A percentile compares a stretch with the other conserved stretches of the same genome.
These are phyloP conservation scores for Colletotrichum filicis DNA, from an alignment of 2,329 filamentous ascomycete species.

Conservation along the genomic window DNA sequence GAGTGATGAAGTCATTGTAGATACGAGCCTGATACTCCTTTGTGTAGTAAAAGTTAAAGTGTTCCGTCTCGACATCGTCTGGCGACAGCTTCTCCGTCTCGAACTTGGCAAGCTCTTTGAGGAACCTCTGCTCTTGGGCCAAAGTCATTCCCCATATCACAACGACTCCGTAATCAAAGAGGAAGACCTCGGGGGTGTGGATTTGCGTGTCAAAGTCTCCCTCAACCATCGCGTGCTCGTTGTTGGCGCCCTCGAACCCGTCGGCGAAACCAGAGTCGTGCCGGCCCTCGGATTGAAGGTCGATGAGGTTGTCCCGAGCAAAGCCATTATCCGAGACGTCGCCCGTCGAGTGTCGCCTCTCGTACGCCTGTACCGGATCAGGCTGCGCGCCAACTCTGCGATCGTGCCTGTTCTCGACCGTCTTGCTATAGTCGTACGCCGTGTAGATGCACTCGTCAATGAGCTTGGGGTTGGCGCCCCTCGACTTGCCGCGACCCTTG, in stretches of 20 bases:
- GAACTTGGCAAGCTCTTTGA: constrained; percentile 95
- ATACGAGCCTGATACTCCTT: constrained; percentile 97
- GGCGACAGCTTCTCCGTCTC: constrained; percentile 89
- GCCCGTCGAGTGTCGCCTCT: constrained; percentile 81
- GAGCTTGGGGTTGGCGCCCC: constrained; percentile 86
- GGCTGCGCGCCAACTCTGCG: constrained; percentile 38
- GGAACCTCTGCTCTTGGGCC: constrained; percentile 88
- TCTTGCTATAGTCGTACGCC: constrained; percentile 82
- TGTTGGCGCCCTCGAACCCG: constrained; percentile 40
- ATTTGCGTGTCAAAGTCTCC: constrained; percentile 86
- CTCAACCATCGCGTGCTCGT: constrained; percentile 49
- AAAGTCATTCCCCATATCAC: constrained; percentile 98
- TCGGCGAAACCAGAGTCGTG: constrained; percentile 45
- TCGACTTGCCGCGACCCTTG: constrained; percentile 82
- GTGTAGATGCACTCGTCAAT: constrained; percentile 99
- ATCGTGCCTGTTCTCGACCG: constrained; percentile 49
- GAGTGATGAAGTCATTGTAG: constrained; percentile 98
- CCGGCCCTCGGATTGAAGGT: constrained; percentile 60
- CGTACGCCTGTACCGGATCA: constrained; percentile 59
- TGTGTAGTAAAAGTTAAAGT: constrained; percentile 99
- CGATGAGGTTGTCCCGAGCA: constrained; percentile 71
- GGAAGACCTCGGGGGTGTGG: constrained; percentile 92
- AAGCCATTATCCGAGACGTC: constrained; percentile 68
- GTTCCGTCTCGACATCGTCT: constrained; percentile 93
- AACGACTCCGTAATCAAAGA: constrained; percentile 97